Percentiles rank a stretch among this genome's conserved stretches.
Evolutionary conservation across 352 stramenopile genomes (phyloP).

Genomic region (Phytophthora pini): DNA sequence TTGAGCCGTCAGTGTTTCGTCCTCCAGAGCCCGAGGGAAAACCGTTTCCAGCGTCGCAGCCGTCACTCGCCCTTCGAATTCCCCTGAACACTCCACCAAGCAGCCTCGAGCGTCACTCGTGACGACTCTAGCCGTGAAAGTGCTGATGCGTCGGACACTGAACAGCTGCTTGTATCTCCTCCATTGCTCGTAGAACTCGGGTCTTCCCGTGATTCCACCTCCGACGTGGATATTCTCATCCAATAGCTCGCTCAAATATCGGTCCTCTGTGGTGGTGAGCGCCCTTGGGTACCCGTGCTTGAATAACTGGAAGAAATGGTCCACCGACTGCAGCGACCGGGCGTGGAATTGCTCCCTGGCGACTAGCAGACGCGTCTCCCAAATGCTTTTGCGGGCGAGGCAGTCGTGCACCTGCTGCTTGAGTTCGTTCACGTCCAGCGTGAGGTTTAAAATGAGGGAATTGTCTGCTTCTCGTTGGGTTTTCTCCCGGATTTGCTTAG

Average conservation of each 20-base stretch:
- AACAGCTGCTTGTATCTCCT: slow-evolving; percentile 52
- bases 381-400: slow-evolving; percentile 25
- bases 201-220: slow-evolving; percentile 15
- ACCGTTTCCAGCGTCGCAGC: slow-evolving; percentile 26
- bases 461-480: slow-evolving; percentile 25
- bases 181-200: slow-evolving; percentile 53
- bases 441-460: slow-evolving; percentile 35
- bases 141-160: slow-evolving; percentile 22
- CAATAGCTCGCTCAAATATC: slow-evolving; percentile 30
- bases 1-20: slow-evolving; percentile 16
- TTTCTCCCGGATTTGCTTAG: slow-evolving; percentile 4
- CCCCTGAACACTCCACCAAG: slow-evolving; percentile 36
- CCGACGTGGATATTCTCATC: slow-evolving; percentile 35
- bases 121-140: slow-evolving; percentile 33
- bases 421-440: slow-evolving; percentile 37
- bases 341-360: slow-evolving; percentile 37
- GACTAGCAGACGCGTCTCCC: slow-evolving; percentile 32
- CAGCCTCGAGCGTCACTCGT: slow-evolving; percentile 27
- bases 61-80: slow-evolving; percentile 38
- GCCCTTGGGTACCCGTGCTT: slow-evolving; percentile 21
- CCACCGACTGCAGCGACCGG: slow-evolving; percentile 26
- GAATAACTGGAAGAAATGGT: slow-evolving; percentile 50
- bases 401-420: slow-evolving; percentile 38
- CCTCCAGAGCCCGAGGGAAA: slow-evolving; percentile 29
- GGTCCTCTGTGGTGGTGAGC: slow-evolving; percentile 8